Evolutionary conservation across 768 basidiomycete genomes (phyloP), one percentile per base, ranked within the genome.

Genomic region (Lenzites betulinus): DNA sequence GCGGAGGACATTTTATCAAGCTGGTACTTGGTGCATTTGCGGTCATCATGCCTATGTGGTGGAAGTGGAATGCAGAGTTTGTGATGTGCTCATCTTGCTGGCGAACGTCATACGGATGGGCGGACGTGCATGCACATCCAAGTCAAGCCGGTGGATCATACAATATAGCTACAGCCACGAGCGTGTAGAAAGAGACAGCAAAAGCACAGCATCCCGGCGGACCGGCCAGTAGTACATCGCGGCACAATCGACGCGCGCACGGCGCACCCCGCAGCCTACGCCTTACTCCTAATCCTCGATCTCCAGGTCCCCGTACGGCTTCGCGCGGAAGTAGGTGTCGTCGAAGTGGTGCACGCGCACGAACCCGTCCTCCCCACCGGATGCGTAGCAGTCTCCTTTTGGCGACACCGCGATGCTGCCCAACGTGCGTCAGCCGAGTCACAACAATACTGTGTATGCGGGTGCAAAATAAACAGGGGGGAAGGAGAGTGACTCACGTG

Each of bases 321-420:
- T 88, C 46, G 90, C 83, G 65, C 84, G 90, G 83, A 92, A 96
- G 75, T 97, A 98, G 49, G 87, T 91, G 63, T 97, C 95, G 71
- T 99, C 96, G 70, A 90, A 97, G 75, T 93, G 90, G 72, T 94
- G 92, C 60, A 94, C 88, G 36, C 93, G 88, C 22, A 94, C 84
- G 74, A 92, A 98, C 46, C 95, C 96, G 70, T 98, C 97, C 77
- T 99, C 97, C 71, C 94, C 90, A 50, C 97, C 97, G 0, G 94
- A 95, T 15, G 96, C 92, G 72, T 95, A 99, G 42, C 81, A 82
- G 35, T 85, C 91, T 20, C 95, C 95, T 46, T 83, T 79, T 13
- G 97, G 96, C 69, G 97, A 93, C 1, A 95, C 88, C 33, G 95
- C 95, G 63, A 99, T 89, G 3, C 95, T 98, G 67, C 59, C 68